These are phyloP conservation scores for Mortierella sp. DNA, from an alignment of 371 early-diverging fungal genomes.

Conservation along the genomic window DNA sequence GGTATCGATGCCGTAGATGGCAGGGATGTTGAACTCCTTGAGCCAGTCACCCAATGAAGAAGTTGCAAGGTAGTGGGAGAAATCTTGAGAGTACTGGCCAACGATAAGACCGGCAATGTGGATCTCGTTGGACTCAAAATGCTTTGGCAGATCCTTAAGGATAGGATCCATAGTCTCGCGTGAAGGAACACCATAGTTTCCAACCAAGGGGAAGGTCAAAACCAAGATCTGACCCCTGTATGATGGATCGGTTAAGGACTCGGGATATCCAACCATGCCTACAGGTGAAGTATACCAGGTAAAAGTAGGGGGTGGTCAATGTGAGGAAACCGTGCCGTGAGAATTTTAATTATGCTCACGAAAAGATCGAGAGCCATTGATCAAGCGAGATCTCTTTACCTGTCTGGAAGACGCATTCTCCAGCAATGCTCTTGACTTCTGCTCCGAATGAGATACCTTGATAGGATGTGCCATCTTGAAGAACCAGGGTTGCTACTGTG, in stretches of 20 bases:
- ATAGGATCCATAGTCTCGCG: slow-evolving; percentile 79
- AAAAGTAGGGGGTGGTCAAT: not conserved
- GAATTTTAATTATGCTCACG: slow-evolving; percentile 14
- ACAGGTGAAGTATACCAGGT: slow-evolving; percentile 7
- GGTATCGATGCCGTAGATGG: slow-evolving; percentile 94
- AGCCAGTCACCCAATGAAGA: slow-evolving; percentile 92
- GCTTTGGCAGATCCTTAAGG: slow-evolving; percentile 82
- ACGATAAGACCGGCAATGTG: slow-evolving; percentile 93
- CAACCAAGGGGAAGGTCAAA: slow-evolving; percentile 94
- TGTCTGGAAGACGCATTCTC: slow-evolving; percentile 98
- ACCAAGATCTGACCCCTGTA: slow-evolving; percentile 97
- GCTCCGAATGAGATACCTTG: slow-evolving; percentile 96
- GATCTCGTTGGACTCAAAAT: slow-evolving; percentile 94
- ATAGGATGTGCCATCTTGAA: slow-evolving; percentile 89
- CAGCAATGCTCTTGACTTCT: slow-evolving; percentile 86
- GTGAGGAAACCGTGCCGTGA: slow-evolving; percentile 18
- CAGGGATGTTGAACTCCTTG: slow-evolving; percentile 89
- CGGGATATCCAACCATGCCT: slow-evolving; percentile 94
- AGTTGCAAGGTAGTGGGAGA: slow-evolving; percentile 92
- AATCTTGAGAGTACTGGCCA: slow-evolving; percentile 89
- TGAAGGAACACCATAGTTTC: slow-evolving; percentile 97
- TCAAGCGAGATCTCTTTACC: slow-evolving; percentile 64
- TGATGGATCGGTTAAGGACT: slow-evolving; percentile 96
- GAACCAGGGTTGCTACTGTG: slow-evolving; percentile 74
- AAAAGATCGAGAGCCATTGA: not conserved